Evolutionary conservation across 352 stramenopile species (phyloP), one percentile per base, ranked within the genome.

Genomic region (Globisporangium mamillatum): DNA sequence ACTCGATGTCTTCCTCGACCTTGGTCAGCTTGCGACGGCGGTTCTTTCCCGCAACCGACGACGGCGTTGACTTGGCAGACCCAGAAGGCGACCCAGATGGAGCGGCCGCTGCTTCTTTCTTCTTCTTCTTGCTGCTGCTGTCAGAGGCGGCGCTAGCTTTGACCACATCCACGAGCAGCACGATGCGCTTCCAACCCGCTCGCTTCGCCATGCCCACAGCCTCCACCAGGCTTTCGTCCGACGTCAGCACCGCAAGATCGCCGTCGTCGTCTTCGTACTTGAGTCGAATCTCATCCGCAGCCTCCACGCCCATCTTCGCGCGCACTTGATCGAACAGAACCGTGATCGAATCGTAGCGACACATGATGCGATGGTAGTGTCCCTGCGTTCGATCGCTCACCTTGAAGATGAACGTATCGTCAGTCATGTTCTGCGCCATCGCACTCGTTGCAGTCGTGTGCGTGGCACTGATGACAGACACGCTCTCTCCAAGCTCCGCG

Each of bases 221-320:
- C 60, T 97, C 89, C 18, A 94, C 69, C 54, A 97, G 72, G 69
- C 88, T 95, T 67, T 94, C 86, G 68, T 97, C 86, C 6, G 86
- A 90, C 48, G 85, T 94, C 52, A 97, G 75, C 56, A 97, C 77
- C 14, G 86, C 87, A 41, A 94, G 63, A 69, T 97, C 89, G 16
- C 89, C 89, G 66, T 97, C 89, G 56, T 97, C 89, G 66, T 97
- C 89, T 67, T 95, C 86, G 67, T 95, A 97, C 75, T 93, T 95
- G 18, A 96, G 72, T 0, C 83, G 82, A 16, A 96, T 55, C 2
- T 92, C 81, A 46, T 93, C 87, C 3, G 78, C 74, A 0, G 76
- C 56, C 3, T 76, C 69, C 0, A 91, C 71, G 1, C 83, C 79
- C 84, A 96, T 92, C 74, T 96, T 95, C 64, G 84, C 75, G 7